phyloP scores from a whole-genome alignment of 2,329 filamentous ascomycete genomes.

The Cercospora nicotianae region DNA sequence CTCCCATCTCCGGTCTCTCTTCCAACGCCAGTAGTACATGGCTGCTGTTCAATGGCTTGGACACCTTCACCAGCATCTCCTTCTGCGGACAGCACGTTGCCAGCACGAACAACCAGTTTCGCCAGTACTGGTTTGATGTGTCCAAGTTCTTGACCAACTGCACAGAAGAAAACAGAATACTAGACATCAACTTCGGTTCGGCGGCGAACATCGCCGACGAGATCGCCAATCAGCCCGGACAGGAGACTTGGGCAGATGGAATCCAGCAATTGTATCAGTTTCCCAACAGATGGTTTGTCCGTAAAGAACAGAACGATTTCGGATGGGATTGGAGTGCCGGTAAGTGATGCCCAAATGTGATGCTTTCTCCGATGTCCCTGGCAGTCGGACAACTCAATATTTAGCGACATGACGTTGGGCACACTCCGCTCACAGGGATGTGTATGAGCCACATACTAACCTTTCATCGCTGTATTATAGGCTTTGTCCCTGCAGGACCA shows the following conservation, averaged over 20 bases:
- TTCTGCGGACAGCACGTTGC: conserved; percentile 58
- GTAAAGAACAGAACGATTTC: conserved; percentile 64
- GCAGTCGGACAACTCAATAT: background rate
- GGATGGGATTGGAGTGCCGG: conserved; percentile 59
- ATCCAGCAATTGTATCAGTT: conserved; percentile 55
- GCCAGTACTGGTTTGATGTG: conserved; percentile 62
- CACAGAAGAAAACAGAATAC: conserved; percentile 36
- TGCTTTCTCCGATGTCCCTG: background rate
- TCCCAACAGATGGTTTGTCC: conserved; percentile 55
- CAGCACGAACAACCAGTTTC: conserved; percentile 62
- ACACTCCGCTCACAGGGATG: background rate
- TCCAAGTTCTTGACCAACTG: conserved; percentile 50
- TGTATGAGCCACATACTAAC: background rate
- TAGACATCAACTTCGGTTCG: conserved; percentile 59
- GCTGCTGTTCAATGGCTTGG: conserved; percentile 62
- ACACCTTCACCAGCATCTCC: conserved; percentile 60
- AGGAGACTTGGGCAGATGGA: conserved; percentile 51
- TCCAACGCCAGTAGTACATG: conserved; percentile 48
- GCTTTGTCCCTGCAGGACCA: conserved; percentile 60
- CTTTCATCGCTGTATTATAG: conserved; percentile 35
- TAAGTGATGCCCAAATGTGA: background rate
- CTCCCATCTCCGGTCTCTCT: conserved; percentile 44
- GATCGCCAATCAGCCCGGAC: conserved; percentile 53
- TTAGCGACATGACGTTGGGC: background rate
- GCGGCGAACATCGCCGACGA: conserved; percentile 55